Percentiles rank a stretch among this genome's conserved stretches.
Conservation (phyloP, 2,329 filamentous ascomycete species). For the Mycosphaerelloides madeirae region DNA sequence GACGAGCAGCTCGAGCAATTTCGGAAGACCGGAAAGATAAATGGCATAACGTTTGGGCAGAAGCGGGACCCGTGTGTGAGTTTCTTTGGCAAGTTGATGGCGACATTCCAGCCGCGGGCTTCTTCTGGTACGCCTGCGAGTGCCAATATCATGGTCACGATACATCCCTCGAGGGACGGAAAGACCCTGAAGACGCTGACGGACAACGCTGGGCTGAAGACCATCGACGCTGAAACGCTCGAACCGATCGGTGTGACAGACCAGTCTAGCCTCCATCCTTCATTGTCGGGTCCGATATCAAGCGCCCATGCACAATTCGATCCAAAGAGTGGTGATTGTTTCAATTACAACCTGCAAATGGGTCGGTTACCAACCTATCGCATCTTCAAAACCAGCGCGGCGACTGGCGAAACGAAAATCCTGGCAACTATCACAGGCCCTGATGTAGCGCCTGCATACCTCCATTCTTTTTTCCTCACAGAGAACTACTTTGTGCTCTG, state of each 20-base stretch:
- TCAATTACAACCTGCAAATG: constrained; percentile 76
- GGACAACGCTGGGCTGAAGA: constrained; percentile 58
- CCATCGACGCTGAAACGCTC: constrained; percentile 64
- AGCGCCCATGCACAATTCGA: constrained; percentile 69
- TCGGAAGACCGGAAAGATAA: constrained; percentile 54
- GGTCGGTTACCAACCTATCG: constrained; percentile 58
- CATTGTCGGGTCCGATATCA: constrained; percentile 61
- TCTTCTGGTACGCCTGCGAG: constrained; percentile 1
- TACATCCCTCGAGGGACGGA: constrained; percentile 36
- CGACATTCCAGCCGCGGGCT: constrained; percentile 46
- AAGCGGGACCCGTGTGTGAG: constrained; percentile 69
- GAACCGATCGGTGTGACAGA: constrained; percentile 63
- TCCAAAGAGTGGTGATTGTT: constrained; percentile 67
- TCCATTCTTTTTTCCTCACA: constrained; percentile 78
- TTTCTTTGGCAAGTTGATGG: constrained; percentile 67
- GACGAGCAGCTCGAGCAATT: constrained; percentile 60
- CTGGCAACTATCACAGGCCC: constrained; percentile 59
- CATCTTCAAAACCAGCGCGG: constrained; percentile 60
- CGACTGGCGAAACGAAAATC: constrained; percentile 63
- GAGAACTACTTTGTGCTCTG: constrained; percentile 67
- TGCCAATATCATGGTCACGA: constrained; percentile 61
- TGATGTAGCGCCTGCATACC: constrained; percentile 58
- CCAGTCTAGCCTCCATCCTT: constrained; percentile 61
- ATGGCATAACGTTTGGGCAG: constrained; percentile 63
- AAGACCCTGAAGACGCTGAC: constrained; percentile 52